Base-by-base conservation (phyloP, 805 yeast genomes). In the Starmera dryadoides region DNA sequence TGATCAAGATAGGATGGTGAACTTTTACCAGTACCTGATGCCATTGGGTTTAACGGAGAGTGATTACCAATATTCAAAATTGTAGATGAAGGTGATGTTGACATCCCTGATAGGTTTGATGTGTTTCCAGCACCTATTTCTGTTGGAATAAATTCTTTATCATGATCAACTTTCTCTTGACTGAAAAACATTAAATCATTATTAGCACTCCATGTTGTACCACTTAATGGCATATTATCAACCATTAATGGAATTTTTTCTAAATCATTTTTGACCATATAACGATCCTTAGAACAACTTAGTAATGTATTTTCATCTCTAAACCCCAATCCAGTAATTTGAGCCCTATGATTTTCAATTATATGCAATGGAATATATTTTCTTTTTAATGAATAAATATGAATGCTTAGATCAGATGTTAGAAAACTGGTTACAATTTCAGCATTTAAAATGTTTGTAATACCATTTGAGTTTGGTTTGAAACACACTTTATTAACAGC, bases 401-500 rank as follows among this genome's bases (percentile, higher is more conserved):
- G 77, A 6, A 84, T 69, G 23, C 76, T 72, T 32, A 65, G 48
- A 49, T 83, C 94, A 50, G 83, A 88, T 36, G 80, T 81, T 47
- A 83, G 61, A 40, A 79, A 82, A 54, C 82, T 81, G 30, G 81
- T 71, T 1, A 94, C 95, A 44, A 87, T 68, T 47, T 81, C 82
- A 14, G 87, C 77, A 42, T 73, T 73, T 45, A 64, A 59, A 14
- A 82, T 63, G 31, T 51, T 56, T 22, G 64, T 60, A 23, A 56
- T 47, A 38, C 55, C 52, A 23, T 64, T 64, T 7, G 61, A 54
- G n/a, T 61, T 64, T 11, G 72, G 68, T 43, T 72, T 62, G 89
- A 95, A 87, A 22, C 80, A 59, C 1, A 81, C 88, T 48, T 79
- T 83, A 48, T 82, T 77, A 2, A 91, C 82, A 0, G 96, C 85